Conservation (phyloP, 495 filamentous ascomycete genomes). For the Trichocladium antarcticum region DNA sequence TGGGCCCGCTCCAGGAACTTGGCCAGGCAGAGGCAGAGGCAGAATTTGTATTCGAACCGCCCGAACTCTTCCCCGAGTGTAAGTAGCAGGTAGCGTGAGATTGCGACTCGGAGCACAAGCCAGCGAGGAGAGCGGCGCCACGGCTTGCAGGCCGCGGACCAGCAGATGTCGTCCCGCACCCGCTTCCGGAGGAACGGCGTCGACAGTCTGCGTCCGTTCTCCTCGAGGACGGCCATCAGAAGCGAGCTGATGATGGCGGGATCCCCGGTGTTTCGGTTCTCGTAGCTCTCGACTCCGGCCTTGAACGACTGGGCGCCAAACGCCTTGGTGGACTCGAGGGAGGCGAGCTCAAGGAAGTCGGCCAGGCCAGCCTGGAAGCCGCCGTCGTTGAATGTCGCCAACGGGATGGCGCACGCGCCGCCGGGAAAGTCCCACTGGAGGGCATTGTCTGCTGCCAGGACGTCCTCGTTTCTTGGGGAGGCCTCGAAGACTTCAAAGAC, state of each 20-base stretch:
- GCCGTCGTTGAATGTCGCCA: constrained; percentile 29
- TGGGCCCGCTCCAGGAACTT: constrained; percentile 29
- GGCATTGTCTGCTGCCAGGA: constrained; percentile 27
- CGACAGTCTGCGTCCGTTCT: constrained; percentile 30
- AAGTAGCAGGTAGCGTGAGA: constrained; percentile 39
- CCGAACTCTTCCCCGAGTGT: constrained; percentile 37
- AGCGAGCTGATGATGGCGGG: constrained; percentile 45
- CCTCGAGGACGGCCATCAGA: constrained; percentile 47
- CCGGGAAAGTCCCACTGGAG: constrained; percentile 35
- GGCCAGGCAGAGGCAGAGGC: constrained; percentile 38
- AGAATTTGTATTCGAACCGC: constrained; percentile 46
- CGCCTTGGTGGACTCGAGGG: constrained; percentile 41
- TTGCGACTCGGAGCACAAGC: constrained; percentile 47
- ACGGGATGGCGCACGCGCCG: constrained; percentile 33
- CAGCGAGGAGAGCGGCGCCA: constrained; percentile 49
- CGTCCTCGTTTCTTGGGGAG: constrained; percentile 38
- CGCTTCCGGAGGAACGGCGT: constrained; percentile 39
- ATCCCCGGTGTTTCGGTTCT: constrained; percentile 45
- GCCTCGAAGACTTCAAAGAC: constrained; percentile 48
- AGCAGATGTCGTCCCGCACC: constrained; percentile 49
- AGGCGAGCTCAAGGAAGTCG: constrained; percentile 48
- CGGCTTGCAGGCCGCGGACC: constrained; percentile 35
- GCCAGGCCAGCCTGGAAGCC: constrained; percentile 41
- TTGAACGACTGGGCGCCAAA: constrained; percentile 44
- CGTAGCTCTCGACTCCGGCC: constrained; percentile 33